Evolutionary conservation across 495 filamentous ascomycete genomes (phyloP).

Genomic region (Neurospora sp.): DNA sequence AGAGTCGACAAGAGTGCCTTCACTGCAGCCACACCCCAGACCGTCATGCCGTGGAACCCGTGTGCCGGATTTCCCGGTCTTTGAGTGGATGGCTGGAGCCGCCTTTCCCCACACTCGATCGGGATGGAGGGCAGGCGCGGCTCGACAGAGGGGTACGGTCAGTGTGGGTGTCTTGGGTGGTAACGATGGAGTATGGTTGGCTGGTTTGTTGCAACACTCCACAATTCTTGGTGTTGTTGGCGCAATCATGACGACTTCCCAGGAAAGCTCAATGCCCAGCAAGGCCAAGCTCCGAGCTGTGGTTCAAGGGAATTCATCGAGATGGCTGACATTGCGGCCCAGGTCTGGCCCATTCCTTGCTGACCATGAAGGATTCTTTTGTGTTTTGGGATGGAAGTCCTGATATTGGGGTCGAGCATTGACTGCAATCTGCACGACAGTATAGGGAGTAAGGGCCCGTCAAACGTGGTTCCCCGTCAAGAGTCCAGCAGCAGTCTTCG

Average conservation of each 20-base stretch:
- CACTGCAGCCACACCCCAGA: neutral
- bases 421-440: neutral
- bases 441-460: neutral
- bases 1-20: neutral
- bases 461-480: neutral
- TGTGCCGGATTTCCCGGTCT: neutral
- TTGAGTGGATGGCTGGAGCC: neutral
- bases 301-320: neutral
- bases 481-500: neutral
- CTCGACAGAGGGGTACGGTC: neutral
- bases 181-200: neutral
- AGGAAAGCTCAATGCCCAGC: neutral
- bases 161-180: neutral
- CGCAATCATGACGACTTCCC: neutral
- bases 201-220: neutral
- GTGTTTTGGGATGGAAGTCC: neutral
- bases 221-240: neutral
- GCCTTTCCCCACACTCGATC: neutral
- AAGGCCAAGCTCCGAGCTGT: neutral
- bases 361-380: neutral
- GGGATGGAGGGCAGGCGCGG: neutral
- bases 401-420: neutral
- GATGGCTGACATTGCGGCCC: neutral
- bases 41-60: neutral
- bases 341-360: neutral